phyloP scores from a whole-genome alignment of 2,329 filamentous ascomycete genomes.

The Penicillium sp. region DNA sequence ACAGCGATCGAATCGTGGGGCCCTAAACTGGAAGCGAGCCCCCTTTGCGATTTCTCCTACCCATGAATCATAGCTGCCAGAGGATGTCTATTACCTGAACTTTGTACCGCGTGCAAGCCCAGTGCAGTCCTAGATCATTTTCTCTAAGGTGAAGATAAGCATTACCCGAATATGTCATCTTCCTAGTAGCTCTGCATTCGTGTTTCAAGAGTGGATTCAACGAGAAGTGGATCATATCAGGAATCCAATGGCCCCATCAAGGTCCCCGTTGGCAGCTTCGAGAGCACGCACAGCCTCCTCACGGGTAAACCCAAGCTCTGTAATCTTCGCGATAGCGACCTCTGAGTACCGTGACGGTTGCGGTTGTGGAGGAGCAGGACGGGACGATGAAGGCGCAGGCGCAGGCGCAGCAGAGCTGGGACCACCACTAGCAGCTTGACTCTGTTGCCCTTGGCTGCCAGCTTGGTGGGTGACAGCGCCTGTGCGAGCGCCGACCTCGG shows the following conservation, averaged over 20 bases:
- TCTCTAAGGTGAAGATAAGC: constrained; percentile 1
- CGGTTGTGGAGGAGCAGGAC: constrained; percentile 30
- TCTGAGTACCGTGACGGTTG: constrained; percentile 53
- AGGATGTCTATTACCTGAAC: background rate
- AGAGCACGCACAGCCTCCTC: constrained; percentile 80
- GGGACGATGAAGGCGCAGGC: constrained; percentile 24
- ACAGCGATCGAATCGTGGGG: background rate
- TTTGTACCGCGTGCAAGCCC: background rate
- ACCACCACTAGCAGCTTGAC: constrained; percentile 13
- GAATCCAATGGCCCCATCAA: constrained; percentile 85
- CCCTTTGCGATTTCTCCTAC: background rate
- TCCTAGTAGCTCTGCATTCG: constrained; percentile 4
- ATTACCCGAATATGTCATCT: constrained; percentile 12
- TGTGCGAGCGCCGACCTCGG: constrained; percentile 80
- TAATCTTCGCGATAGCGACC: constrained; percentile 75
- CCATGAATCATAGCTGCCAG: background rate
- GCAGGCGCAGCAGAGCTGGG: constrained; percentile 24
- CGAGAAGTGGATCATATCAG: constrained; percentile 57
- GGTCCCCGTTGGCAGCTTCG: constrained; percentile 80
- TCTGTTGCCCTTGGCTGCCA: constrained; percentile 20
- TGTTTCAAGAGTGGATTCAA: background rate
- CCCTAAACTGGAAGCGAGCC: background rate
- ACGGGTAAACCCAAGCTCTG: constrained; percentile 76
- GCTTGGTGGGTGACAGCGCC: constrained; percentile 63
- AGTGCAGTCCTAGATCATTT: constrained; percentile 4